These are phyloP conservation scores for Elsinoe perseae DNA, from an alignment of 2,329 filamentous ascomycete genomes.

Conservation along the genomic window DNA sequence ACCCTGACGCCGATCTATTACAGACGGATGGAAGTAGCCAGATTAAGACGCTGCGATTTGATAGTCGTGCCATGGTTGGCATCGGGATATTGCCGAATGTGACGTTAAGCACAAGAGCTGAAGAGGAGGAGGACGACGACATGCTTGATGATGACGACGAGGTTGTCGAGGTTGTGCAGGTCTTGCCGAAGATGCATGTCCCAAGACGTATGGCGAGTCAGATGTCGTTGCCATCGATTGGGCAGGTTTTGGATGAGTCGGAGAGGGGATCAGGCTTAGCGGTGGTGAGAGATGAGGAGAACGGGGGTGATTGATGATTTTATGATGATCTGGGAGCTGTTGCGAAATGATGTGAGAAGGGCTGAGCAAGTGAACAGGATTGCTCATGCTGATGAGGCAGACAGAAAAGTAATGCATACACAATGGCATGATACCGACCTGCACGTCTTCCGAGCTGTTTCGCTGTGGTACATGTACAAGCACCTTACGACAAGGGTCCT, in stretches of 20 bases:
- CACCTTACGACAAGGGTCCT: no score
- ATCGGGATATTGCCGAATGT: slow-evolving; percentile 10
- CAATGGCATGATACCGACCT: no score
- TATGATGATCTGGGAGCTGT: not conserved
- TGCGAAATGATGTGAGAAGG: not conserved
- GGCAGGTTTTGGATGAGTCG: not conserved
- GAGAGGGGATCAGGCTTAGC: not conserved
- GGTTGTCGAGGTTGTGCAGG: not conserved
- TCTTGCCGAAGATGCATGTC: not conserved
- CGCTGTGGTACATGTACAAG: no score
- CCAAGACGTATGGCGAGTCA: not conserved
- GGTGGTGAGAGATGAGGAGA: not conserved
- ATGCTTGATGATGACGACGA: not conserved
- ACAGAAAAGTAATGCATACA: no score
- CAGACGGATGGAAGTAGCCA: not conserved
- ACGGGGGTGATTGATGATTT: not conserved
- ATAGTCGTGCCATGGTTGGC: slow-evolving; percentile 1
- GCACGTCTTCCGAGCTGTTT: no score
- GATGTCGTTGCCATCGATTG: not conserved
- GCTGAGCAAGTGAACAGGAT: not conserved
- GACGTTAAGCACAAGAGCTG: slow-evolving; percentile 16
- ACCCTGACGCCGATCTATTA: not conserved
- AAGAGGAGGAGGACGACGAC: slow-evolving; percentile 15
- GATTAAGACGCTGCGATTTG: not conserved
- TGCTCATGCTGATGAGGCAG: no score